Evolutionary conservation across 352 stramenopile genomes (phyloP), one percentile per base, ranked within the genome.

Genomic region (Lagenidium giganteum): DNA sequence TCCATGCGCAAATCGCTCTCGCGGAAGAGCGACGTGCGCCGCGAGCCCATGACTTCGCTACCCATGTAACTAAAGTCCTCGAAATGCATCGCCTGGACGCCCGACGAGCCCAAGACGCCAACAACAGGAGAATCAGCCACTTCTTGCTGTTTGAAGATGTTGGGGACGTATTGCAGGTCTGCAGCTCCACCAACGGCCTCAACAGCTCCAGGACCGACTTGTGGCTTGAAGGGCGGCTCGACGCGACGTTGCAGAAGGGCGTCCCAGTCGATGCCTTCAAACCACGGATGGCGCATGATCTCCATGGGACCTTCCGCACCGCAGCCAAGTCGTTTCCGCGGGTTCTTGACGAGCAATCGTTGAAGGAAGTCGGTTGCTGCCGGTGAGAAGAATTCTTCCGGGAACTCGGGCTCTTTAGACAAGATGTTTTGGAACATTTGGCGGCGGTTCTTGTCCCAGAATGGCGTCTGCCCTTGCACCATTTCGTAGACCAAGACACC

Each of bases 361-460:
- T 78, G 61, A 18, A 89, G 38, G 39, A 89, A 88, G 57, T 91
- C 75, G 0, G 44, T 85, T 13, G 77, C 76, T 13, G 53, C 62
- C 16, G 70, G 62, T 47, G 78, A 88, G 31, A 93, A 90, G n/a
- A 67, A 55, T 34, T 79, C 71, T 5, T 57, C 29, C 30, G 64
- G 53, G 53, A 83, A 93, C 47, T 61, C 57, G 0, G 72, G 69
- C 26, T 91, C 78, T 35, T 85, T 82, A 12, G 67, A 70, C 23
- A 91, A 40, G 37, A 93, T 93, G 36, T 90, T 90, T 42, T 93
- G 75, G 49, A 93, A 93, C 78, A 95, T 92, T 57, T 81, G 57
- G 21, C 69, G 65, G 9, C 83, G 77, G 55, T 93, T 93, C 50
- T 85, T 86, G 61, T 91, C 68, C 61, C 67, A 92, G 27, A 91